A percentile compares a stretch with the other conserved stretches of the same genome.
phyloP scores from a whole-genome alignment of 106 monocot genomes.

The Dendrobium nobile region DNA sequence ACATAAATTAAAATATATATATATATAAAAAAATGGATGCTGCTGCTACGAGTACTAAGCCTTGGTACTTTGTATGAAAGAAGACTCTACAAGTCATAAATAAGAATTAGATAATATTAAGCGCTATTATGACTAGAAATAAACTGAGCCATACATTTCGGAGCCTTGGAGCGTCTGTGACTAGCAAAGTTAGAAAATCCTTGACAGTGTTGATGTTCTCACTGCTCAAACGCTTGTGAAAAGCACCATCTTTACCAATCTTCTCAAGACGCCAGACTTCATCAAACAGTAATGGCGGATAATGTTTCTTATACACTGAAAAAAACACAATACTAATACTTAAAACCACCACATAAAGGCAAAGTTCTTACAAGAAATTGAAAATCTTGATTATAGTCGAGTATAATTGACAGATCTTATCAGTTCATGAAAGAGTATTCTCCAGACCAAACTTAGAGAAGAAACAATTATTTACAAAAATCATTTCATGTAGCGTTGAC shows the following conservation, averaged over 20 bases:
- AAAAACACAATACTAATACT: not conserved
- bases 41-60: not conserved
- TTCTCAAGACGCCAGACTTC: constrained; percentile 96
- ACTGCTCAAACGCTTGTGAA: constrained; percentile 77
- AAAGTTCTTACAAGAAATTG: not conserved
- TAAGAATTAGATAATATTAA: not conserved
- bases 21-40: not conserved
- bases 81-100: not conserved
- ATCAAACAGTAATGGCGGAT: constrained; percentile 69
- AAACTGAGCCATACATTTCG: constrained; percentile 50
- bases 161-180: constrained; percentile 49
- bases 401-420: not conserved
- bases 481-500: not conserved
- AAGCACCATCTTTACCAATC: constrained; percentile 97
- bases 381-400: not conserved
- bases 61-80: not conserved
- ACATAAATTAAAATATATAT: not conserved
- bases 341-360: not conserved
- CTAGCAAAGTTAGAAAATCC: constrained; percentile 73
- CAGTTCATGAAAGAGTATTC: not conserved
- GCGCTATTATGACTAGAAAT: not conserved
- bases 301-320: constrained; percentile 97
- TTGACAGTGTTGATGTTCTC: constrained; percentile 79
- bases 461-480: not conserved
- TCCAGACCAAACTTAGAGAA: not conserved